Conservation (phyloP, 2,329 filamentous ascomycete genomes). For the Aspergillus nomiae region DNA sequence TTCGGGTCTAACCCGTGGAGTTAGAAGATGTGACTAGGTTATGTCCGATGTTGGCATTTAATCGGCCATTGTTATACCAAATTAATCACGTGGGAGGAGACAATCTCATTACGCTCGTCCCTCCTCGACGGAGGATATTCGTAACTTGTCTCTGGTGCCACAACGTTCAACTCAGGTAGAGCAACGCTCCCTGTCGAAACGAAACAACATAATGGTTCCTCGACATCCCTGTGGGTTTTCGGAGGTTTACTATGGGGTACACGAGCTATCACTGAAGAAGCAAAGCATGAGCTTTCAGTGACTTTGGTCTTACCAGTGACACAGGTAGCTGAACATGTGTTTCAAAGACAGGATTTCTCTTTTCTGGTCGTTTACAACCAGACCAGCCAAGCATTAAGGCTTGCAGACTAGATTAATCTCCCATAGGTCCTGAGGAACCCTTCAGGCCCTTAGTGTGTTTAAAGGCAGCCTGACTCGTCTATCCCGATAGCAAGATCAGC, state of each 20-base stretch:
- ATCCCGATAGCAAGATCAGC: neutral
- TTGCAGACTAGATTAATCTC: neutral
- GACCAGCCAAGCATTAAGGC: neutral
- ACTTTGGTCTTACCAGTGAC: neutral
- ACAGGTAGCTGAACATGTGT: neutral
- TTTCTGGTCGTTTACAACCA: neutral
- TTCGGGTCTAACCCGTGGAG: neutral
- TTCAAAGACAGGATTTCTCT: neutral
- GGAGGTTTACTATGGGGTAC: neutral
- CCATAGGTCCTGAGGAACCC: neutral
- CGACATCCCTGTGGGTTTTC: neutral
- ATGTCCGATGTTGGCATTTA: neutral
- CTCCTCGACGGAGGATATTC: neutral
- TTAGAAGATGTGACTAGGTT: neutral
- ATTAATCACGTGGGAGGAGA: neutral
- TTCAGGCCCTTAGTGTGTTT: neutral
- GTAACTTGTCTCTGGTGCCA: neutral
- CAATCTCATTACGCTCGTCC: neutral
- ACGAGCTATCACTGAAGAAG: neutral
- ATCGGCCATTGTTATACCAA: neutral
- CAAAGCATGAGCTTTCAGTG: neutral
- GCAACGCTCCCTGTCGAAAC: neutral
- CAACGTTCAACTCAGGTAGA: neutral
- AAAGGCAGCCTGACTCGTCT: neutral
- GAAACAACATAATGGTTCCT: neutral